Base-by-base conservation (phyloP, 2,329 filamentous ascomycete genomes). In the Tetracladium maxilliforme region DNA sequence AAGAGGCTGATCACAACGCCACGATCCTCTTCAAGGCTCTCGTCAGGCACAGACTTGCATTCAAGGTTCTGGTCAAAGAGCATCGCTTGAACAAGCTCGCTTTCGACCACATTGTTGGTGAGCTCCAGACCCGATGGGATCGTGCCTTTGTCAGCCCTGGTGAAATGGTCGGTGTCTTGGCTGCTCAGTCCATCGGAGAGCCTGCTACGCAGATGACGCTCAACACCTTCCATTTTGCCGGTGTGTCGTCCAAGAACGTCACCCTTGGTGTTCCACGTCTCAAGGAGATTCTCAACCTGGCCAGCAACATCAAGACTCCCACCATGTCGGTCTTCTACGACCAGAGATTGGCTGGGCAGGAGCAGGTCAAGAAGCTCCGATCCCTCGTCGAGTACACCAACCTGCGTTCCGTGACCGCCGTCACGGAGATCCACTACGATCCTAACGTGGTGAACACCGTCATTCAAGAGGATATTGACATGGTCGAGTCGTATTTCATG, bases 181-280 rank as follows among this genome's bases (percentile, higher is more conserved):
- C 90, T 34, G 90, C 92, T 6, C 90, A 98, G 56, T 98, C 90
- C 16, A 98, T 98, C 47, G 90, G 90, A 58, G 90, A 98, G 53
- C 90, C 90, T 20, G 92, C 90, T 13, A 98, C 90, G 2, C 90
- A 98, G 62, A 98, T 98, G 90, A 98, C 90, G 2, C 60, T 98
- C 32, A 98, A 98, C 59, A 98, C 90, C 14, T 98, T 98, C 78
- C 90, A 98, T 64, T 98, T 98, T 52, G 86, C 90, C 52, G 90
- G 90, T 93, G 84, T 98, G 32, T 93, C 92, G 19, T 93, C 87
- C 14, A 98, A 98, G 76, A 98, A 98, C 64, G 87, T 98, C 28
- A 98, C 90, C 1, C 75, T 98, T 24, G 90, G 90, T 83, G 90
- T 98, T 21, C 90, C 90, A 21, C 87, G 90, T 73, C 70, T 98